Evolutionary conservation across 2,329 filamentous ascomycete species (phyloP), one percentile per base, ranked within the genome.

Genomic region (Talaromyces amestolkiae): DNA sequence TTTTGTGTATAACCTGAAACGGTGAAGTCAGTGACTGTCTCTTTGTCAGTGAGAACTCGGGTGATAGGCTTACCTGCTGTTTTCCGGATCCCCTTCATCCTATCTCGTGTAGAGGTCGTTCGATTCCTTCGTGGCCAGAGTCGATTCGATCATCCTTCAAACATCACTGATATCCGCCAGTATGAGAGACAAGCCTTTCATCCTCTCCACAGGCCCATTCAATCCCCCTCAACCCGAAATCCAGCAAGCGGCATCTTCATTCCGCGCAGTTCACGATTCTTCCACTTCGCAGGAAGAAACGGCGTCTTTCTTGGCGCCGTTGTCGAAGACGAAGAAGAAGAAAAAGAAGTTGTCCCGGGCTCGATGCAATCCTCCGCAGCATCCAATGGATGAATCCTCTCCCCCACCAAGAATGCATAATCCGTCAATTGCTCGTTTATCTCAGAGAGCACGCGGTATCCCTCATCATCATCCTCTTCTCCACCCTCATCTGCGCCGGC

Each of bases 401-500:
- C 22, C 0, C 49, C 39, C 2, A 17, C 49, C 61, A 63, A 39
- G 10, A 63, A 63, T 15, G 61, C 61, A n/a, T 58, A 63, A 24
- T 63, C 61, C 3, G 61, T 58, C 17, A 63, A 39, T 19, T 63
- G 49, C 35, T 63, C 61, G 27, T 35, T 63, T 9, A 63, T 47
- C 19, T 63, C 49, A 6, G 61, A 63, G 3, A 63, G 61, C 7
- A 63, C 33, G 4, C 39, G 49, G 39, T 63, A 63, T 3, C 61
- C 33, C 35, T 49, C 27, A 17, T 39, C 31, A 2, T 31, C 19
- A 10, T 37, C n/a, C 3, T 39, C 2, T 6, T 47, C 41, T 5
- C 37, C 11, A 37, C 17, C 24, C 2, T 17, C 41, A 8, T 7
- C 41, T 19, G n/a, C 10, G 41, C 6, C 13, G 13, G 35, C 35